A percentile compares a stretch with the other conserved stretches of the same genome.
Conservation (phyloP, 2,329 filamentous ascomycete genomes). For the Hymenoscyphus fructigenus region DNA sequence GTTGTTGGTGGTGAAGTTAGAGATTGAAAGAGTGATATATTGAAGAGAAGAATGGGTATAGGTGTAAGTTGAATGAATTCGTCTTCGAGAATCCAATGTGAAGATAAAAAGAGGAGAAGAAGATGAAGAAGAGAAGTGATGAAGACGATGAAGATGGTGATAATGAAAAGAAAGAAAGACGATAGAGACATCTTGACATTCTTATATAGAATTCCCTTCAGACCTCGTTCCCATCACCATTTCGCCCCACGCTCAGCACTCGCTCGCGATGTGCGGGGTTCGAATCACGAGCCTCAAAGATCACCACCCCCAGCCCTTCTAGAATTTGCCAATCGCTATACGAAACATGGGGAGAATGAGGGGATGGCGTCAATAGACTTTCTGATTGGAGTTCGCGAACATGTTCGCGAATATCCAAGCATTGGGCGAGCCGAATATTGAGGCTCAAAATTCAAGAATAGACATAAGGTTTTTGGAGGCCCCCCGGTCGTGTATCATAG, state of each 20-base stretch:
- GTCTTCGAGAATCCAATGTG: not conserved
- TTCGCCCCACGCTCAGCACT: not conserved
- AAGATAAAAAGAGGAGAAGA: not conserved
- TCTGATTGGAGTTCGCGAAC: not conserved
- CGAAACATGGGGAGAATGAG: not conserved
- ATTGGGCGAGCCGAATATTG: not conserved
- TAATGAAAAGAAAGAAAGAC: not conserved
- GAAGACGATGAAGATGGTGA: not conserved
- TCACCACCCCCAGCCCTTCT: not conserved
- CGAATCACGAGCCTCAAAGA: not conserved
- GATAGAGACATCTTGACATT: not conserved
- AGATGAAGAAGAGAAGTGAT: not conserved
- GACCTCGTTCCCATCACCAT: not conserved
- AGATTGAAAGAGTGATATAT: too few relatives aligned
- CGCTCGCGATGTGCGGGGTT: not conserved
- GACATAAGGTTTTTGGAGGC: not conserved
- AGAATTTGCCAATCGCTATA: not conserved
- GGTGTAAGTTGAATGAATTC: not conserved
- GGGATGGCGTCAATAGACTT: not conserved
- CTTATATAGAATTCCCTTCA: not conserved
- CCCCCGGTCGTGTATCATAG: not conserved
- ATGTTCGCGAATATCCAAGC: not conserved
- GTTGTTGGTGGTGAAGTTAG: not conserved
- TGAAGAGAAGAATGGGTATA: not conserved
- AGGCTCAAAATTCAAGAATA: not conserved